A percentile compares a stretch with the other conserved stretches of the same genome.
Conservation (phyloP, 169 alveolate species). For the Fabrea salina region DNA sequence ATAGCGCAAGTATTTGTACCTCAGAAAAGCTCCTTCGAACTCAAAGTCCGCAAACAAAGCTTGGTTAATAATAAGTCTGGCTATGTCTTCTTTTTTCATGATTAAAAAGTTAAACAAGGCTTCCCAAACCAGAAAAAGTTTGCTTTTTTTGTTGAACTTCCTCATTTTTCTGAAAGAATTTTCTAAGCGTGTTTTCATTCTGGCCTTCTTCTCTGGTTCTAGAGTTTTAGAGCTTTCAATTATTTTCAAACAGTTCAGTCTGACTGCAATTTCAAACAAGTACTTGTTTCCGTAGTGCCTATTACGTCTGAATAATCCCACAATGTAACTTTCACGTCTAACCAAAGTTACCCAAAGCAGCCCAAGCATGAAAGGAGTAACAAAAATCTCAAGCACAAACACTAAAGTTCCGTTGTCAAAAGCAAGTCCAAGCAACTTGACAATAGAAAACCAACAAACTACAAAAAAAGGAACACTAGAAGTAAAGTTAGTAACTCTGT, state of each 20-base stretch:
- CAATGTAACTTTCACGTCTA: neutral
- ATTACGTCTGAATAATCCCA: no score
- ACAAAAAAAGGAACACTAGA: neutral
- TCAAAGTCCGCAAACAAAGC: neutral
- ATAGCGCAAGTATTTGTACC: neutral
- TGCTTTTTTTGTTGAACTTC: neutral
- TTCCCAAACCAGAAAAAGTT: neutral
- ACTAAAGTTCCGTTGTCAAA: conserved; percentile 3
- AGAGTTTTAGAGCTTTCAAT: neutral
- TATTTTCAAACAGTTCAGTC: neutral
- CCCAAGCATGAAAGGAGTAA: neutral
- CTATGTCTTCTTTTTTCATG: neutral
- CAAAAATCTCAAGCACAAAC: neutral
- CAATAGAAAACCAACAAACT: neutral
- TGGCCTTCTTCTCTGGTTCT: neutral
- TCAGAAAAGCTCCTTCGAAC: neutral
- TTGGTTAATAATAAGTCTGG: neutral
- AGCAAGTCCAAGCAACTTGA: neutral
- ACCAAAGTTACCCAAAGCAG: neutral
- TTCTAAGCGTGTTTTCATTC: neutral
- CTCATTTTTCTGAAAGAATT: neutral
- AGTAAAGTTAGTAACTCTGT: neutral
- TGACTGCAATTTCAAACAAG: neutral
- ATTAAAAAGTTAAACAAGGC: neutral
- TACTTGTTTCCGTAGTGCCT: neutral